Conservation (phyloP, 305 asterid genomes). For the Fraxinus latifolia region DNA sequence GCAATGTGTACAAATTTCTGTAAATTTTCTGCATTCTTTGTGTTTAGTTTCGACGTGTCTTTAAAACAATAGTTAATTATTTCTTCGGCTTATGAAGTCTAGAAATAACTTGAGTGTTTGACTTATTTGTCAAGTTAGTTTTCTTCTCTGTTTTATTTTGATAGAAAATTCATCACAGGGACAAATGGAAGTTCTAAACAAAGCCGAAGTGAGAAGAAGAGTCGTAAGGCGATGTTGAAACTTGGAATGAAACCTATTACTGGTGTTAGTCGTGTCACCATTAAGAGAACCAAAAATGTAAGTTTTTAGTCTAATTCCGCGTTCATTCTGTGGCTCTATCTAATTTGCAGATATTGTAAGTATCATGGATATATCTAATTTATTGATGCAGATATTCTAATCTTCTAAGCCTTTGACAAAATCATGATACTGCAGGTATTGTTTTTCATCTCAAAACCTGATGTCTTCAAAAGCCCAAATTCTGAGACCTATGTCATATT, state of each 20-base stretch:
- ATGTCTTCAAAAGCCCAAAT: slow-evolving; percentile 77
- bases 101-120: not conserved
- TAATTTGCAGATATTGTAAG: not conserved
- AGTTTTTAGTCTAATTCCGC: not conserved
- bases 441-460: slow-evolving; percentile 84
- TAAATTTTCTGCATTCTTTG: not conserved
- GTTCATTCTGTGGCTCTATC: not conserved
- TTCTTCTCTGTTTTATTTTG: not conserved
- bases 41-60: not conserved
- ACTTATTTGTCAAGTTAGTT: not conserved
- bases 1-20: not conserved
- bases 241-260: slow-evolving; percentile 64
- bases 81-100: not conserved
- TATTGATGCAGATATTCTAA: not conserved
- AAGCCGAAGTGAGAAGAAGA: slow-evolving; percentile 68
- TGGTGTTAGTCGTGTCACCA: slow-evolving; percentile 58
- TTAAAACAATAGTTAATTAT: not conserved
- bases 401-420: not conserved
- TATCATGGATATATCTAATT: not conserved
- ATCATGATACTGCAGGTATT: slow-evolving; percentile 44
- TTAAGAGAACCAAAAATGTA: slow-evolving; percentile 57
- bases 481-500: slow-evolving; percentile 72
- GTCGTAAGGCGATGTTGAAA: slow-evolving; percentile 69
- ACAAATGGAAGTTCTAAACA: slow-evolving; percentile 51
- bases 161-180: not conserved